Evolutionary conservation across 2,329 filamentous ascomycete genomes (phyloP).

Genomic region (Diplocarpon rosae): DNA sequence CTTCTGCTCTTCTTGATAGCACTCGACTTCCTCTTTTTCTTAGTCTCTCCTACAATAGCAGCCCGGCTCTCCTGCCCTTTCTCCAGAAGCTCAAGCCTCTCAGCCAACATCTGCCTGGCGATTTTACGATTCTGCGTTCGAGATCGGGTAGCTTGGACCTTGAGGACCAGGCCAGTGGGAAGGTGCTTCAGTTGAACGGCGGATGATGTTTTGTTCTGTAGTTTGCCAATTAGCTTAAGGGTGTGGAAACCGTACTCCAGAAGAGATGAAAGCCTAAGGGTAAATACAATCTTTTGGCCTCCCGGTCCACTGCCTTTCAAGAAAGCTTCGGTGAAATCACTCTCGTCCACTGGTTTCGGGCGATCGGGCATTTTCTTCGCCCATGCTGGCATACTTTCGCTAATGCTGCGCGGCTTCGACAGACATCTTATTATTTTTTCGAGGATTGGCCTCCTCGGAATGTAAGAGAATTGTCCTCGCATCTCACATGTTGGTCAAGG

Average conservation of each 20-base stretch:
- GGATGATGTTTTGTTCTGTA: conserved; percentile 86
- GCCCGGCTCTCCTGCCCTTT: conserved; percentile 61
- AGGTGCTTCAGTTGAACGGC: conserved; percentile 87
- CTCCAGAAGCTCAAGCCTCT: conserved; percentile 51
- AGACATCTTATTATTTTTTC: conserved; percentile 1
- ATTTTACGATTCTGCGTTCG: conserved; percentile 79
- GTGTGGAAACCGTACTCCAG: too few relatives aligned
- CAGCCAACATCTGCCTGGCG: conserved; percentile 57
- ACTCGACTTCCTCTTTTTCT: conserved; percentile 62
- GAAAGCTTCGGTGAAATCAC: conserved; percentile 74
- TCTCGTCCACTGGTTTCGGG: conserved; percentile 59
- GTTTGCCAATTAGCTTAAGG: conserved; percentile 1
- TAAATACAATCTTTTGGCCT: conserved; percentile 79
- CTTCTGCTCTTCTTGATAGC: conserved; percentile 69
- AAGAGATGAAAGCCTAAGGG: background rate
- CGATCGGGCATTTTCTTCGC: conserved; percentile 63
- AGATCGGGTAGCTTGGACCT: conserved; percentile 84
- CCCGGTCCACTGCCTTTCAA: conserved; percentile 87
- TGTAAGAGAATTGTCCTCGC: conserved; percentile 13
- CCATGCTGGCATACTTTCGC: conserved; percentile 14
- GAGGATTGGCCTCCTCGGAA: conserved; percentile 7
- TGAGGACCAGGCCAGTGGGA: conserved; percentile 85
- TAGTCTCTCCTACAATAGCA: conserved; percentile 50
- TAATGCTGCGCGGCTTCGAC: conserved; percentile 8
- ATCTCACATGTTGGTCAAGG: conserved; percentile 21